Percentiles rank a stretch among this genome's conserved stretches.
phyloP scores from a whole-genome alignment of 345 rosid species.

The Gossypium ekmanianum region DNA sequence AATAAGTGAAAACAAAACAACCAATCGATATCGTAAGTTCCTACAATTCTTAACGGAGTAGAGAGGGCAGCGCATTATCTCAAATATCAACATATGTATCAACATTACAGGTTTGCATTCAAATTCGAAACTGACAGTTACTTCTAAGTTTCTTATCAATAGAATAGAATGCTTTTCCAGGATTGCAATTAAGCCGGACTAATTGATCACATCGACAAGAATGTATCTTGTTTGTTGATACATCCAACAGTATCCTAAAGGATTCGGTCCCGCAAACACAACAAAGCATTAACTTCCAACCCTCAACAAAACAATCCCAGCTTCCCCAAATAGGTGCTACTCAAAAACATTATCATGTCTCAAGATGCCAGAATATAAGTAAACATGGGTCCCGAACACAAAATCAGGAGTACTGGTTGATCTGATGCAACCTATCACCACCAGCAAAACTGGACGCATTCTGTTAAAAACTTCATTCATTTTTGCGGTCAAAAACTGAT shows the following conservation, averaged over 20 bases:
- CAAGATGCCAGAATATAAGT: background rate
- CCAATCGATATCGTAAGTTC: too few relatives aligned
- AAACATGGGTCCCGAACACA: conserved; percentile 16
- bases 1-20: background rate
- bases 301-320: conserved; percentile 14
- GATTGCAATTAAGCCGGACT: background rate
- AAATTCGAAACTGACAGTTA: background rate
- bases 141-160: background rate
- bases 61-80: background rate
- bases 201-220: conserved; percentile 15
- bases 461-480: too few relatives aligned
- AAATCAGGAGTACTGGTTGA: background rate
- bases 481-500: too few relatives aligned
- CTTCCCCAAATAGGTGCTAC: conserved; percentile 23
- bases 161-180: background rate
- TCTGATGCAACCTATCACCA: conserved; percentile 20
- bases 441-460: background rate
- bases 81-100: background rate
- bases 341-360: conserved; percentile 27
- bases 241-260: conserved; percentile 18
- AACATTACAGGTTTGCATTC: background rate
- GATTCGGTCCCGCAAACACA: conserved; percentile 12
- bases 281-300: conserved; percentile 20
- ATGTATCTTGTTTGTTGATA: conserved; percentile 15
- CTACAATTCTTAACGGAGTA: background rate